Percentiles rank a stretch among this genome's conserved stretches.
These are phyloP conservation scores for Neofusicoccum umdonicola DNA, from an alignment of 2,329 filamentous ascomycete species.

Conservation along the genomic window DNA sequence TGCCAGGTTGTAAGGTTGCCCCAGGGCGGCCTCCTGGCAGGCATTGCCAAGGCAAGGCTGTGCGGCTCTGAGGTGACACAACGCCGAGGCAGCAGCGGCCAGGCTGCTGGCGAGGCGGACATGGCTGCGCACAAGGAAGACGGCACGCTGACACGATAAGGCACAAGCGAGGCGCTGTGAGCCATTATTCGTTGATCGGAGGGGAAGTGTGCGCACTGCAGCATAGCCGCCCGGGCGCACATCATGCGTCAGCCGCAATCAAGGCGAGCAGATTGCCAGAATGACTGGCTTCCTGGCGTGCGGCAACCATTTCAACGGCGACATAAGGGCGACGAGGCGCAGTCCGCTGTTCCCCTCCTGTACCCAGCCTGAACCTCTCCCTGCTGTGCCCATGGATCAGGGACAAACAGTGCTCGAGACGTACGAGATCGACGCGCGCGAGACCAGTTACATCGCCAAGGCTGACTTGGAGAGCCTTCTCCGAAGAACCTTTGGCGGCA, in stretches of 20 bases:
- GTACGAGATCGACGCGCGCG: neutral
- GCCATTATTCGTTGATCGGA: no score
- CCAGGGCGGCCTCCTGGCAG: neutral
- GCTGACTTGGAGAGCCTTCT: neutral
- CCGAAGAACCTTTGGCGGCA: neutral
- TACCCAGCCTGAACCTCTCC: neutral
- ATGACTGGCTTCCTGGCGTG: no score
- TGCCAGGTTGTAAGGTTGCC: neutral
- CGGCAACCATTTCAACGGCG: neutral
- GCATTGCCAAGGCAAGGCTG: neutral
- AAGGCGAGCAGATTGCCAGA: neutral
- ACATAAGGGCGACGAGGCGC: neutral
- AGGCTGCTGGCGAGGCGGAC: neutral
- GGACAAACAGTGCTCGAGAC: neutral
- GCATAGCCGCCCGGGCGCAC: neutral
- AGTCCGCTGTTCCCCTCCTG: neutral
- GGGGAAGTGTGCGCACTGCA: neutral
- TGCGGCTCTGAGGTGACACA: neutral
- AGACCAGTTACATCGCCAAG: conserved; percentile 4
- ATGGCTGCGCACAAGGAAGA: neutral
- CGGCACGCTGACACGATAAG: no score
- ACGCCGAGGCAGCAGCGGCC: neutral
- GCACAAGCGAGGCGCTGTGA: no score
- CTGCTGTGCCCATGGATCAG: neutral
- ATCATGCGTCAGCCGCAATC: neutral